These are phyloP conservation scores for Mucor ambiguus DNA, from an alignment of 371 early-diverging fungal genomes.

Conservation along the genomic window DNA sequence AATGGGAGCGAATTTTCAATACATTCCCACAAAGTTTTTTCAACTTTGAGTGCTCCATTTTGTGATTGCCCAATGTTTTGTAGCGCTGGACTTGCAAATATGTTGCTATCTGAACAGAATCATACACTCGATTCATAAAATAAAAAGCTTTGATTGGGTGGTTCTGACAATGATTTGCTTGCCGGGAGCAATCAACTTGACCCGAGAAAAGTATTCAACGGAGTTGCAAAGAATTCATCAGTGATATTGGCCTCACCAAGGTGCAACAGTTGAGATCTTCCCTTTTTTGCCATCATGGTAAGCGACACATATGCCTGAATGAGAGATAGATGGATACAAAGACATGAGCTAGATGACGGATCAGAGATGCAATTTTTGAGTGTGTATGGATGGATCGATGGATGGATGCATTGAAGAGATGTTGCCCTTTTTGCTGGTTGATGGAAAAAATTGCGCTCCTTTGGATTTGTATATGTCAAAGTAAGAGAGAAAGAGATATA, in stretches of 20 bases:
- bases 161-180: not conserved
- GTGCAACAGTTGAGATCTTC: constrained; percentile 12
- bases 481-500: too few species aligned
- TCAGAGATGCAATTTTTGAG: not conserved
- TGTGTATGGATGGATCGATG: constrained; percentile 18
- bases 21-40: too few species aligned
- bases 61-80: too few species aligned
- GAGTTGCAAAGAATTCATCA: not conserved
- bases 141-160: not conserved
- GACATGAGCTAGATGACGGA: not conserved
- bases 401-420: constrained; percentile 9
- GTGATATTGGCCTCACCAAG: constrained; percentile 2
- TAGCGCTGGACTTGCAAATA: too few species aligned
- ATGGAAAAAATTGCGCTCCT: not conserved
- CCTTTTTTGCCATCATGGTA: constrained; percentile 26
- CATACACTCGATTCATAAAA: too few species aligned
- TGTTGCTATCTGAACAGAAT: too few species aligned
- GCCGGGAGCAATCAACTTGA: not conserved
- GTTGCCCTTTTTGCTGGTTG: too few species aligned
- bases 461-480: not conserved
- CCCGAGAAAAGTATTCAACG: not conserved
- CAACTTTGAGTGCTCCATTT: too few species aligned
- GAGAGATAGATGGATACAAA: not conserved
- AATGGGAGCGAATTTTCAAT: too few species aligned
- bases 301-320: not conserved